phyloP scores from a whole-genome alignment of 345 rosid genomes.

The Noccaea caerulescens region DNA sequence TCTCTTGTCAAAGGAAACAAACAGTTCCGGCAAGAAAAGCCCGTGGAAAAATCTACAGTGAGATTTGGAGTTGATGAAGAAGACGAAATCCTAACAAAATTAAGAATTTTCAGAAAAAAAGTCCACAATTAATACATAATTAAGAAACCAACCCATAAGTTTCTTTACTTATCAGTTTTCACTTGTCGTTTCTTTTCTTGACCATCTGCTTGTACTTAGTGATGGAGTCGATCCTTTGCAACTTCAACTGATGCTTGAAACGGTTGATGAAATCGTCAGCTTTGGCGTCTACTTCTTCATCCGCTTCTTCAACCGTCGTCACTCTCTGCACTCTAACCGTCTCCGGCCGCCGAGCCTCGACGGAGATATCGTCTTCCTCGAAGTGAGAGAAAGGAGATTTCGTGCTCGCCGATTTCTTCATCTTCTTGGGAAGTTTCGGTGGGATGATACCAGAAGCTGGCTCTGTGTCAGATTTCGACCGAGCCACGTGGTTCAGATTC shows the following conservation, averaged over 20 bases:
- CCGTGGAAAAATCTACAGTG: constrained; percentile 44
- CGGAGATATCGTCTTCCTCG: constrained; percentile 49
- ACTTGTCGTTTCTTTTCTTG: constrained; percentile 42
- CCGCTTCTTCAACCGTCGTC: constrained; percentile 48
- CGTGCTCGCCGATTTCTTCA: constrained; percentile 80
- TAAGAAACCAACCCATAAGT: constrained; percentile 22
- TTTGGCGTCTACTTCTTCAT: constrained; percentile 73
- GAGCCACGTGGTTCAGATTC: constrained; percentile 45
- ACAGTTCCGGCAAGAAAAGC: background rate
- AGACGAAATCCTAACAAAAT: constrained; percentile 25
- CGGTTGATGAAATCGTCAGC: constrained; percentile 79
- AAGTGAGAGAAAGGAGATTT: constrained; percentile 68
- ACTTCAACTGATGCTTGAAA: constrained; percentile 75
- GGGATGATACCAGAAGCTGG: constrained; percentile 60
- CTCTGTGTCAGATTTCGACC: constrained; percentile 65
- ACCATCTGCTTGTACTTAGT: constrained; percentile 63
- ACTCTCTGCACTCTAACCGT: constrained; percentile 56
- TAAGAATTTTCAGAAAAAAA: constrained; percentile 13
- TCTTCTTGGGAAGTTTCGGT: constrained; percentile 66
- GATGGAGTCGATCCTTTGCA: constrained; percentile 72
- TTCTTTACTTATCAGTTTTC: background rate
- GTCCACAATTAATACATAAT: constrained; percentile 12
- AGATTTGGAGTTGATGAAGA: constrained; percentile 14
- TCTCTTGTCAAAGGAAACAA: background rate
- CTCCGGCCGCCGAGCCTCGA: constrained; percentile 64